phyloP scores from a whole-genome alignment of 2,329 filamentous ascomycete species.

The Ceratocystis cubensis region DNA sequence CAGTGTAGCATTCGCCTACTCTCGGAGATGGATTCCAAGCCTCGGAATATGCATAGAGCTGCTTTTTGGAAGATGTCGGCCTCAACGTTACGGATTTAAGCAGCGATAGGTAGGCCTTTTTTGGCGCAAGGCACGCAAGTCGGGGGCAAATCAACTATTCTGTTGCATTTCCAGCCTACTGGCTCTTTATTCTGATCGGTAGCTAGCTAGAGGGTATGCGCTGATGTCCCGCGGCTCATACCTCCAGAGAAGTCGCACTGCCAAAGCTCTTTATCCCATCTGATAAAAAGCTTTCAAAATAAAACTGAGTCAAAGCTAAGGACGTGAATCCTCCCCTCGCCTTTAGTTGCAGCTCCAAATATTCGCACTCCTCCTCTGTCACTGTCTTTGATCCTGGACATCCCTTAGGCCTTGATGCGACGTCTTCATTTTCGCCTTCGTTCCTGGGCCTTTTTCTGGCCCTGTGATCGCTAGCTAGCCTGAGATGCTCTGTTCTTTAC shows the following conservation, averaged over 20 bases:
- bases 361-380: background rate
- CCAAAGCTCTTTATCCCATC: background rate
- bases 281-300: slow-evolving; percentile 14
- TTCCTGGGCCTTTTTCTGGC: background rate
- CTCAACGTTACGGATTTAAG: background rate
- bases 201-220: too few relatives aligned
- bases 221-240: too few relatives aligned
- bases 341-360: background rate
- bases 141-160: background rate
- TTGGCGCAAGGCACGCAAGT: background rate
- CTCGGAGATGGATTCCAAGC: background rate
- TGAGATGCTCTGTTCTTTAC: too few relatives aligned
- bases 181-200: background rate
- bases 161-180: background rate
- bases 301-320: background rate
- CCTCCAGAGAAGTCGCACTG: background rate
- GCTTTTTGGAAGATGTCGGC: background rate
- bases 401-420: background rate
- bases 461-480: background rate
- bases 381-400: background rate
- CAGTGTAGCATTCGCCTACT: background rate
- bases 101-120: background rate
- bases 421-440: background rate
- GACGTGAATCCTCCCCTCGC: background rate
- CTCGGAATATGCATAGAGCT: background rate